Evolutionary conservation across 2,329 filamentous ascomycete species (phyloP).

Genomic region (Cercospora beticola): DNA sequence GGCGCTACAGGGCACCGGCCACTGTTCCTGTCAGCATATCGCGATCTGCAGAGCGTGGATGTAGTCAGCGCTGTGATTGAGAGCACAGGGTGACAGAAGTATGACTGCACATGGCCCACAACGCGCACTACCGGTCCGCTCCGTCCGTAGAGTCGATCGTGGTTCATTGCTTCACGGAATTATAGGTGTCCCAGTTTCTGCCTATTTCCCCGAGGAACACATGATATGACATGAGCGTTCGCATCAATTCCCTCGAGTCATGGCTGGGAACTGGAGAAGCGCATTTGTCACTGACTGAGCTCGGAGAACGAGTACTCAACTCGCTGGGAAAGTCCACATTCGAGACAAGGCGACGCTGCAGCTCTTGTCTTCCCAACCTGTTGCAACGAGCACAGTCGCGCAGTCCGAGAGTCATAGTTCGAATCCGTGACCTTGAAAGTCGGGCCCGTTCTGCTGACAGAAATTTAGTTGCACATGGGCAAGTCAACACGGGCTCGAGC

Average conservation of each 20-base stretch:
- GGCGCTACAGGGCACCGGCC: neutral
- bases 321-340: neutral
- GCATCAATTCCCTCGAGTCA: neutral
- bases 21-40: neutral
- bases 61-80: neutral
- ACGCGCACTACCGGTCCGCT: neutral
- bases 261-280: neutral
- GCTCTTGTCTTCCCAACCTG: neutral
- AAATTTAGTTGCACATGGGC: neutral
- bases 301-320: neutral
- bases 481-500: neutral
- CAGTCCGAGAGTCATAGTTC: too few relatives aligned
- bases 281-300: neutral
- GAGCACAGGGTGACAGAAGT: neutral
- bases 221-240: neutral
- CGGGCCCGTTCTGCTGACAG: neutral
- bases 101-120: neutral
- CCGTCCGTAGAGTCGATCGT: neutral
- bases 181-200: neutral
- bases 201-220: too few relatives aligned
- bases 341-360: neutral
- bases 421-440: too few relatives aligned
- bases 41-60: neutral
- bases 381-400: too few relatives aligned
- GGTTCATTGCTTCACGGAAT: neutral